A percentile compares a stretch with the other conserved stretches of the same genome.
Conservation (phyloP, 2,329 filamentous ascomycete species). For the Ophiostoma australiae region DNA sequence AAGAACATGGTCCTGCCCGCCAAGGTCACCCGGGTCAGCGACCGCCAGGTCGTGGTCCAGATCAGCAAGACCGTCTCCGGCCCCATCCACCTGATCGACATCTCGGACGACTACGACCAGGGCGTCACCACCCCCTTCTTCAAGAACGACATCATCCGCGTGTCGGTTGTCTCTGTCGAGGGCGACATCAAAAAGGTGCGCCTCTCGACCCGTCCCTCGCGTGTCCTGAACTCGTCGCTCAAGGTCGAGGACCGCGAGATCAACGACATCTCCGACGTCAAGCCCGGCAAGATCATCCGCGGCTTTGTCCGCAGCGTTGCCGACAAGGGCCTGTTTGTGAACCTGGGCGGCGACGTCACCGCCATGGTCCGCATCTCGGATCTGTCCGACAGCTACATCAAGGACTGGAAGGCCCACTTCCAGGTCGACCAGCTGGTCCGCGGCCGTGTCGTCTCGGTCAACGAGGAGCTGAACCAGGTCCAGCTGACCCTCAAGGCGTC, state of each 20-base stretch:
- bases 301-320: conserved; percentile 89
- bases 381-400: conserved; percentile 83
- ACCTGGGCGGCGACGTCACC: conserved; percentile 73
- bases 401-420: conserved; percentile 91
- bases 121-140: conserved; percentile 69
- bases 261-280: conserved; percentile 62
- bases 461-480: conserved; percentile 63
- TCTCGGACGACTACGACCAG: conserved; percentile 80
- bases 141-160: conserved; percentile 81
- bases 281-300: conserved; percentile 71
- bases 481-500: conserved; percentile 87
- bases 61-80: conserved; percentile 75
- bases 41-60: conserved; percentile 78
- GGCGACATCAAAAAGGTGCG: conserved; percentile 75
- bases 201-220: conserved; percentile 79
- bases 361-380: conserved; percentile 82
- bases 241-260: conserved; percentile 79
- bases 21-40: conserved; percentile 77
- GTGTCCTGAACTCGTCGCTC: conserved; percentile 79
- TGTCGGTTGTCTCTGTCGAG: conserved; percentile 80
- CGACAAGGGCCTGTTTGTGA: conserved; percentile 83
- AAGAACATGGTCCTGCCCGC: conserved; percentile 77
- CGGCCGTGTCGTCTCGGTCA: conserved; percentile 72
- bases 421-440: conserved; percentile 85
- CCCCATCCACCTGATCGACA: conserved; percentile 73